Evolutionary conservation across 768 basidiomycete genomes (phyloP).

Genomic region (Flagelloscypha sp.): DNA sequence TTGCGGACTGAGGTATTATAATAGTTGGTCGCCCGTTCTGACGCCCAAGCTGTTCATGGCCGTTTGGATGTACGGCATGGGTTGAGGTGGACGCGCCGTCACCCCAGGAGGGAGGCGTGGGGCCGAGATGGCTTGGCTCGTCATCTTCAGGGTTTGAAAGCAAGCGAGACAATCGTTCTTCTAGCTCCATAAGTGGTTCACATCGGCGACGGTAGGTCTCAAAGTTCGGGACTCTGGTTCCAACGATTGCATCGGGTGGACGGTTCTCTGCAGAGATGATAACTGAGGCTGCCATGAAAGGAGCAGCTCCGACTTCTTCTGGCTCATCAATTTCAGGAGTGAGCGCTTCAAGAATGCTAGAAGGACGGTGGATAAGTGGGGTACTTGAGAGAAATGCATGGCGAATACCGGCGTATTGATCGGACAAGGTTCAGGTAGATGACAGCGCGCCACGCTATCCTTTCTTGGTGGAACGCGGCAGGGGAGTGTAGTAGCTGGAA

Average conservation of each 20-base stretch:
- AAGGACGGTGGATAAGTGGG: constrained; percentile 9
- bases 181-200: constrained; percentile 62
- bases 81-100: constrained; percentile 16
- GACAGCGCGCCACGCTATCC: constrained; percentile 80
- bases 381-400: constrained; percentile 11
- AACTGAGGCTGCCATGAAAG: constrained; percentile 40
- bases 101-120: constrained; percentile 31
- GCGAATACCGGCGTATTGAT: constrained; percentile 58
- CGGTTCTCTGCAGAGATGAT: constrained; percentile 44
- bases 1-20: constrained; percentile 38
- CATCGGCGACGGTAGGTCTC: constrained; percentile 54
- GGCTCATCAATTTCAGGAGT: constrained; percentile 52
- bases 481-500: constrained; percentile 78
- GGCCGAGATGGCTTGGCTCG: constrained; percentile 51
- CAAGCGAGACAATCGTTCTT: constrained; percentile 57
- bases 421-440: constrained; percentile 84
- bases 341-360: constrained; percentile 67
- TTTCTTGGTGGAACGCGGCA: constrained; percentile 67
- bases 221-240: constrained; percentile 46
- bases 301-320: constrained; percentile 53
- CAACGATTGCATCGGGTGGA: constrained; percentile 42
- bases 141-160: constrained; percentile 68
- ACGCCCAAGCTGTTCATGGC: constrained; percentile 20
- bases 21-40: no score
- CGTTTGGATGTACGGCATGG: constrained; percentile 15